A percentile compares a stretch with the other conserved stretches of the same genome.
These are phyloP conservation scores for Aspergillus biplanus DNA, from an alignment of 495 filamentous ascomycete genomes.

Conservation along the genomic window DNA sequence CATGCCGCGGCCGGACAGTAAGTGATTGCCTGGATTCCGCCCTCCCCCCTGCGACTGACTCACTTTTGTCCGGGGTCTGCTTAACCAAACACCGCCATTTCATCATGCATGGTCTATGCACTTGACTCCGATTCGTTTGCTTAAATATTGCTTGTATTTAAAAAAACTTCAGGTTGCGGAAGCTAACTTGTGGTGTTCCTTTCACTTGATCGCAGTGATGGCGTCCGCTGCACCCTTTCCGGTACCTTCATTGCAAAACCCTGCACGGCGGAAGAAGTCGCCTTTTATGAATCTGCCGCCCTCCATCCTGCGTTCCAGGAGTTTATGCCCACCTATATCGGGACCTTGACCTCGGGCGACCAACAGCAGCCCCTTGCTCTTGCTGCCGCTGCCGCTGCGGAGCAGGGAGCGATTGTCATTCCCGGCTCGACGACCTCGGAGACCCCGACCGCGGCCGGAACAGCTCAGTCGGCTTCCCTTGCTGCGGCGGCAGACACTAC, in stretches of 20 bases:
- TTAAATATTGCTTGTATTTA: not conserved
- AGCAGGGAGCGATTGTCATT: slow-evolving; percentile 46
- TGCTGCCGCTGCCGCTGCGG: slow-evolving; percentile 46
- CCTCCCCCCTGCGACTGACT: slow-evolving; percentile 12
- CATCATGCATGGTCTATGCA: not conserved
- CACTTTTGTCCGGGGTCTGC: not conserved
- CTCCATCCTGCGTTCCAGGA: slow-evolving; percentile 71
- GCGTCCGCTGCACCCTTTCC: slow-evolving; percentile 82
- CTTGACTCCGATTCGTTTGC: not conserved
- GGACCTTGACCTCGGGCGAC: slow-evolving; percentile 64
- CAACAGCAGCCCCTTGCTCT: slow-evolving; percentile 54
- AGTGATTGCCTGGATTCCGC: slow-evolving; percentile 43
- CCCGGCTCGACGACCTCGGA: slow-evolving; percentile 31
- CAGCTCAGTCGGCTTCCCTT: slow-evolving; percentile 14
- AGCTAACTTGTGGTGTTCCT: slow-evolving; percentile 13
- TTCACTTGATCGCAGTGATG: slow-evolving; percentile 63
- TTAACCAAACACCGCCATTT: not conserved
- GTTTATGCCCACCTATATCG: slow-evolving; percentile 84
- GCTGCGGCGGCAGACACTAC: slow-evolving; percentile 29
- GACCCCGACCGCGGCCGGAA: slow-evolving; percentile 20
- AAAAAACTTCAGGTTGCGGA: not conserved
- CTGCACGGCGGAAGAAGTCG: slow-evolving; percentile 82
- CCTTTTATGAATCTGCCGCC: slow-evolving; percentile 84
- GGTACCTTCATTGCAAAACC: slow-evolving; percentile 94
- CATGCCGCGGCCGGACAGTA: slow-evolving; percentile 94